Evolutionary conservation across 768 basidiomycete genomes (phyloP).

Genomic region (Mycena polygramma): DNA sequence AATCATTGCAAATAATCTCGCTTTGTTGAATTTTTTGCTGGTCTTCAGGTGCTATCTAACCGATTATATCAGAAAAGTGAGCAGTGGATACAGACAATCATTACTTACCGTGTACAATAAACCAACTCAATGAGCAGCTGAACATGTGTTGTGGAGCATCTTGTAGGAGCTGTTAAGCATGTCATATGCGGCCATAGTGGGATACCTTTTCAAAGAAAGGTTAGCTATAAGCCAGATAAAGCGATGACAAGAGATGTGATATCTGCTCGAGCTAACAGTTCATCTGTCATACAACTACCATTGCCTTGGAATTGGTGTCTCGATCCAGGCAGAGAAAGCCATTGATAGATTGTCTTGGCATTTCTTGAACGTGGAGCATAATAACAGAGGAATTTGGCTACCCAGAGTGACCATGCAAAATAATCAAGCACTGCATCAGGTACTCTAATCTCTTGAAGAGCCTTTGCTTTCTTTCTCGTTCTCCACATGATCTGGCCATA

Average conservation of each 20-base stretch:
- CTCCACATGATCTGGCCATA: not conserved
- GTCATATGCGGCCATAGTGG: not conserved
- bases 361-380: not conserved
- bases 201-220: not conserved
- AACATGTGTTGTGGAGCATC: not conserved
- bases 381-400: not conserved
- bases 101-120: not conserved
- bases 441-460: not conserved
- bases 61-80: too few species aligned
- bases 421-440: not conserved
- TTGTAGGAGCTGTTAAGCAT: not conserved
- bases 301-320: not conserved
- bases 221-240: not conserved
- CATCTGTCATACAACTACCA: not conserved
- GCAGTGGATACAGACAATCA: not conserved
- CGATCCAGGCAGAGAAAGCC: not conserved
- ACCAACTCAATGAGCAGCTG: not conserved
- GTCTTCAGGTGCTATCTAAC: not conserved
- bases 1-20: not conserved
- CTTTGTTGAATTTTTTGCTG: not conserved
- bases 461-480: not conserved
- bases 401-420: not conserved
- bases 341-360: not conserved
- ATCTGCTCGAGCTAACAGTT: too few species aligned
- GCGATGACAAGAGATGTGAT: not conserved